These are phyloP conservation scores for Tetrapyrgos nigripes DNA, from an alignment of 1,284 basidiomycete genomes.

Conservation along the genomic window DNA sequence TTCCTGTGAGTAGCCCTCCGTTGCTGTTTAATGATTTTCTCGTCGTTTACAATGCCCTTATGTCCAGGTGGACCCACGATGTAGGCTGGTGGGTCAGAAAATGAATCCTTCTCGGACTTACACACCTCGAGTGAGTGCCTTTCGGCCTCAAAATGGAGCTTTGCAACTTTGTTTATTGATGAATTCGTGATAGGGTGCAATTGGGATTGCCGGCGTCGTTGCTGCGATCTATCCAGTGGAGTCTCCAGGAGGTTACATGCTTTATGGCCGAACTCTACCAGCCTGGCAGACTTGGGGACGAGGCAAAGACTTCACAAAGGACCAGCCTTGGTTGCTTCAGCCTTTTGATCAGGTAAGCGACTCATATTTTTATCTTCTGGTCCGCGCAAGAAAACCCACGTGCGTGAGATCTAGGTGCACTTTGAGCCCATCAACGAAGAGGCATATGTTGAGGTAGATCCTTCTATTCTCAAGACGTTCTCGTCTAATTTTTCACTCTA, in stretches of 20 bases:
- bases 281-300: conserved; percentile 70
- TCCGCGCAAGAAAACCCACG: neutral
- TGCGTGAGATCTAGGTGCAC: conserved; percentile 41
- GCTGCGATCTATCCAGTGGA: conserved; percentile 72
- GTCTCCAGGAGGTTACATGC: conserved; percentile 71
- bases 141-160: neutral
- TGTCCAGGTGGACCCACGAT: conserved; percentile 63
- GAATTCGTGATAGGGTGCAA: conserved; percentile 53
- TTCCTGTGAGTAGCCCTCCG: conserved; percentile 49
- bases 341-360: conserved; percentile 67
- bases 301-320: conserved; percentile 50
- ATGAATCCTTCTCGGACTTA: conserved; percentile 71
- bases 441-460: conserved; percentile 51
- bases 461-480: neutral
- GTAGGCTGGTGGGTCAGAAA: conserved; percentile 64
- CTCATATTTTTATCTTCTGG: neutral
- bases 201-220: conserved; percentile 67
- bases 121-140: conserved; percentile 57
- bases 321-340: conserved; percentile 64
- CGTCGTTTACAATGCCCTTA: neutral
- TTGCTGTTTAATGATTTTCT: neutral
- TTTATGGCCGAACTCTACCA: conserved; percentile 64
- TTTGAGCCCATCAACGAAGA: conserved; percentile 55
- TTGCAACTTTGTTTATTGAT: neutral
- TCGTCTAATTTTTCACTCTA: neutral